These are phyloP conservation scores for Talaromyces sp. DNA, from an alignment of 2,329 filamentous ascomycete genomes.

Conservation along the genomic window DNA sequence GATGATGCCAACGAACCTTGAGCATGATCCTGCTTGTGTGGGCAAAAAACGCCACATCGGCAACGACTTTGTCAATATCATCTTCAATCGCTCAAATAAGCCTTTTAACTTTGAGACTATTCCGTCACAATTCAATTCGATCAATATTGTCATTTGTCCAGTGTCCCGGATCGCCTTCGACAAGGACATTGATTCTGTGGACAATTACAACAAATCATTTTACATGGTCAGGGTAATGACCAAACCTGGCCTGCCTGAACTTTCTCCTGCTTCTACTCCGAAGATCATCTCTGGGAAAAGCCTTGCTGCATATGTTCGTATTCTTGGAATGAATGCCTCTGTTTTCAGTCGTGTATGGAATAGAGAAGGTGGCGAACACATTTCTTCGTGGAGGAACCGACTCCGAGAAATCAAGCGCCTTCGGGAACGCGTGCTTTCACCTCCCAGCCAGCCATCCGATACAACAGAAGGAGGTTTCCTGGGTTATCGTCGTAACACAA, in stretches of 20 bases:
- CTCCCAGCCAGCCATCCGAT: constrained; percentile 25
- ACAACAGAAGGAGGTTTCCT: constrained; percentile 26
- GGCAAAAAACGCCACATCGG: constrained; percentile 93
- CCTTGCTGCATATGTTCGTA: constrained; percentile 76
- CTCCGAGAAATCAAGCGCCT: constrained; percentile 78
- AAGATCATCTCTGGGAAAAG: constrained; percentile 83
- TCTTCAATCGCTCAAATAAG: constrained; percentile 93
- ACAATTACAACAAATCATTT: constrained; percentile 48
- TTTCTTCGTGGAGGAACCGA: constrained; percentile 84
- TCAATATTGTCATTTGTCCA: constrained; percentile 93
- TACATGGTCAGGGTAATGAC: constrained; percentile 88
- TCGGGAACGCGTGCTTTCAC: constrained; percentile 51
- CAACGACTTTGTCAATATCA: constrained; percentile 96
- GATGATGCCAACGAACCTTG: constrained; percentile 88
- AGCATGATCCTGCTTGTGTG: constrained; percentile 67
- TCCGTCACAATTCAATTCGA: constrained; percentile 90
- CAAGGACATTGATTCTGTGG: constrained; percentile 9
- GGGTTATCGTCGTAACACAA: constrained; percentile 31
- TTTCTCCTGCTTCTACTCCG: constrained; percentile 80
- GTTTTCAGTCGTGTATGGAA: constrained; percentile 92
- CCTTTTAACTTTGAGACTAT: constrained; percentile 89
- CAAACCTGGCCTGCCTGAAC: constrained; percentile 81
- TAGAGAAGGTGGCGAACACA: constrained; percentile 65
- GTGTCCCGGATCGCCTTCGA: constrained; percentile 45
- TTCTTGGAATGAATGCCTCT: constrained; percentile 85